These are phyloP conservation scores for Kluyveromyces sp. DNA, from an alignment of 1,139 yeast species.

Conservation along the genomic window DNA sequence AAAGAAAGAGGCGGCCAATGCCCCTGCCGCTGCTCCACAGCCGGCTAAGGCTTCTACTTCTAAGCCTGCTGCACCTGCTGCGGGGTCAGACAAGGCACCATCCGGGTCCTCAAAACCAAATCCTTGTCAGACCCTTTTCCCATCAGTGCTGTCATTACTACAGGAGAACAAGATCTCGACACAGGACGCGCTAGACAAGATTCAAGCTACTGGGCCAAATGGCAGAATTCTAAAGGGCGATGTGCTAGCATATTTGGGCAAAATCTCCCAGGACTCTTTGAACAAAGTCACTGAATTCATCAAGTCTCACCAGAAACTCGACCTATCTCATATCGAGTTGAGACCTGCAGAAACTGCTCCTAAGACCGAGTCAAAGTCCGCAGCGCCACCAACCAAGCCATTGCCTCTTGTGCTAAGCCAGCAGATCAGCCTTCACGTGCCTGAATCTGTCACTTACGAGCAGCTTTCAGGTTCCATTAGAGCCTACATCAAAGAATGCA, in stretches of 20 bases:
- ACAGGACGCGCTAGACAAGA: slow-evolving; percentile 63
- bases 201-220: slow-evolving; percentile 80
- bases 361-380: slow-evolving; percentile 20
- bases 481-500: slow-evolving; percentile 21
- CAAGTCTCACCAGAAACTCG: slow-evolving; percentile 57
- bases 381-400: slow-evolving; percentile 16
- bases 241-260: slow-evolving; percentile 75
- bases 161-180: slow-evolving; percentile 53
- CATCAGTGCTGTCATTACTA: slow-evolving; percentile 70
- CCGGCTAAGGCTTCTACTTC: not conserved
- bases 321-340: slow-evolving; percentile 62
- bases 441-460: slow-evolving; percentile 14
- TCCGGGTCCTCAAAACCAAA: not conserved
- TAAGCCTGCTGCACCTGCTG: not conserved
- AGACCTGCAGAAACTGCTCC: slow-evolving; percentile 36
- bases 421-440: slow-evolving; percentile 17
- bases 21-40: not conserved
- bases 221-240: slow-evolving; percentile 90
- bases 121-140: slow-evolving; percentile 52
- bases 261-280: slow-evolving; percentile 52
- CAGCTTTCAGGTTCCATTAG: slow-evolving; percentile 16
- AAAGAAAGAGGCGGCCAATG: slow-evolving; percentile 16
- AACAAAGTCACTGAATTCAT: slow-evolving; percentile 49
- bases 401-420: slow-evolving; percentile 23
- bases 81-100: not conserved